Evolutionary conservation across 2,329 filamentous ascomycete species (phyloP).

Genomic region (Colletotrichum lupini): DNA sequence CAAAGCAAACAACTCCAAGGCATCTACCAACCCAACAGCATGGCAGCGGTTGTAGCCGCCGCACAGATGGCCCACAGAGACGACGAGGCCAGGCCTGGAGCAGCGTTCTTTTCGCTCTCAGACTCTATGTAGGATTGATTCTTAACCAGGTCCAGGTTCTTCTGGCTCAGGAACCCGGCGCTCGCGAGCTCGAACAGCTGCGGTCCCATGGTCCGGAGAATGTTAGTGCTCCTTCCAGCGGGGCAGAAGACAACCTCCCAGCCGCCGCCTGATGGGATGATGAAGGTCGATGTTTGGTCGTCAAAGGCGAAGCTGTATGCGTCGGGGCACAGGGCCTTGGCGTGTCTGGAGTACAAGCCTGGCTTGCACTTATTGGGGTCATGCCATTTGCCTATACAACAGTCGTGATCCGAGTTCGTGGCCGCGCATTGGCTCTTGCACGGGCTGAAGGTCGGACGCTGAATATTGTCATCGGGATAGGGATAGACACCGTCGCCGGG

Average conservation of each 20-base stretch:
- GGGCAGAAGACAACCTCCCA: constrained; percentile 87
- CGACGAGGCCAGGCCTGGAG: neutral
- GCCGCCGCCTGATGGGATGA: constrained; percentile 74
- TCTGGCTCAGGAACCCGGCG: constrained; percentile 50
- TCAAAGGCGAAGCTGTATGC: constrained; percentile 83
- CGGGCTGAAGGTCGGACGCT: constrained; percentile 78
- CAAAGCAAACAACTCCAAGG: neutral
- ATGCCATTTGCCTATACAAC: constrained; percentile 78
- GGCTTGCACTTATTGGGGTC: constrained; percentile 72
- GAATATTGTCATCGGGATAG: constrained; percentile 80
- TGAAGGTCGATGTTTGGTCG: constrained; percentile 69
- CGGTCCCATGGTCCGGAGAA: constrained; percentile 61
- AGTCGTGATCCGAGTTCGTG: constrained; percentile 74
- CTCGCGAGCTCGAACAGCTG: constrained; percentile 61
- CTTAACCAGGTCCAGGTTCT: constrained; percentile 38
- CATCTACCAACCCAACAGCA: constrained; percentile 12
- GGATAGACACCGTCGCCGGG: constrained; percentile 82
- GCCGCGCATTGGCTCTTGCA: constrained; percentile 83
- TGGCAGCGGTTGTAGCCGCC: neutral
- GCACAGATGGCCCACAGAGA: constrained; percentile 16
- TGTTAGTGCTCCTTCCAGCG: constrained; percentile 67
- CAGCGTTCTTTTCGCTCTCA: constrained; percentile 33
- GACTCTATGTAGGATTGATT: constrained; percentile 37
- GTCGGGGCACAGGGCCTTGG: constrained; percentile 84
- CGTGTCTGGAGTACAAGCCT: constrained; percentile 73